Evolutionary conservation across 2,329 filamentous ascomycete genomes (phyloP).

Genomic region (Beauveria sp.): DNA sequence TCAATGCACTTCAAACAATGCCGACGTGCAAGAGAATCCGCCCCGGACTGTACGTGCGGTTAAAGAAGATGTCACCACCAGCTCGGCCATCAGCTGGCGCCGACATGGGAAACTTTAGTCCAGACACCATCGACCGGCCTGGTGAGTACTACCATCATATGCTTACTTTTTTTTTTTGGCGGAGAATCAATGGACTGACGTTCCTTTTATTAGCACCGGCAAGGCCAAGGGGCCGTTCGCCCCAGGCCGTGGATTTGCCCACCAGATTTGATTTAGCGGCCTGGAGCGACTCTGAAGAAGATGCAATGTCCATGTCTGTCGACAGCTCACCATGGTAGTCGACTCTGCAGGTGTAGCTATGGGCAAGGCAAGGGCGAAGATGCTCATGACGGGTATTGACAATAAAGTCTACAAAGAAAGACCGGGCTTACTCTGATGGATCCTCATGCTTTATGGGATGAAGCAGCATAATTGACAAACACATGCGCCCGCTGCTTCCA

Average conservation of each 20-base stretch:
- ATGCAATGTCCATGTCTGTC: not conserved
- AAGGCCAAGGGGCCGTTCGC: not conserved
- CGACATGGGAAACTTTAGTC: not conserved
- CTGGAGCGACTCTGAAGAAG: not conserved
- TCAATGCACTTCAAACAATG: not conserved
- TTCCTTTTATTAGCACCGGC: not conserved
- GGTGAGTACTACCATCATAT: not conserved
- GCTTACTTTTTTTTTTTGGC: not conserved
- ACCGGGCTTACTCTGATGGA: constrained; percentile 28
- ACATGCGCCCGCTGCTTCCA: constrained; percentile 50
- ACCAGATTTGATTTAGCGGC: not conserved
- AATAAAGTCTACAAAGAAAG: not conserved
- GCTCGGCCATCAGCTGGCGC: not conserved
- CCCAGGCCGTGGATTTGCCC: not conserved
- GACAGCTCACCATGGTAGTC: not conserved
- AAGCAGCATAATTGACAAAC: constrained; percentile 69
- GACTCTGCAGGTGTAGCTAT: no score
- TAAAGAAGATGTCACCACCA: not conserved
- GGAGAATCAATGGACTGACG: not conserved
- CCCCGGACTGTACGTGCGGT: not conserved
- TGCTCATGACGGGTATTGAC: not conserved
- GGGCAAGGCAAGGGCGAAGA: no score
- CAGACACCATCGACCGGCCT: not conserved
- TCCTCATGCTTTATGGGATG: constrained; percentile 70
- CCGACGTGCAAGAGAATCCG: not conserved